Evolutionary conservation across 441 rosid species (phyloP).

Genomic region (Breynia disticha): DNA sequence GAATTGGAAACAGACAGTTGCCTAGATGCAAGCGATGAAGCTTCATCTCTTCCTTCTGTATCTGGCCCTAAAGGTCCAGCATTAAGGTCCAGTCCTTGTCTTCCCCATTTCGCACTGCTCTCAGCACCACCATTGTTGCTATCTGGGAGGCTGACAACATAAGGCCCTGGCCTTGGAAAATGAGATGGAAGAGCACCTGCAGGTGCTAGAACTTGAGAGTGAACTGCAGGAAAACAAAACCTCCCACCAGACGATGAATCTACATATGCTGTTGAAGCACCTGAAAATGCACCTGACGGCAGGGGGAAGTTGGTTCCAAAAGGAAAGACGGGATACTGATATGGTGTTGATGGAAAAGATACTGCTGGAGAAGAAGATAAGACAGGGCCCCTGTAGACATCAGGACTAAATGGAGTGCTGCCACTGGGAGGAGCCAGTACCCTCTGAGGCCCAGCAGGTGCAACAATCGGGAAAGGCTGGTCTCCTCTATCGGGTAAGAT

Average conservation of each 20-base stretch:
- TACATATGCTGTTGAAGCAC: slow-evolving; percentile 24
- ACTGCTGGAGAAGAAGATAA: slow-evolving; percentile 36
- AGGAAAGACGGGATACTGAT: slow-evolving; percentile 33
- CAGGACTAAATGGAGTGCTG: slow-evolving; percentile 22
- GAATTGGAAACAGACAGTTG: slow-evolving; percentile 25
- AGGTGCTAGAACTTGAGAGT: slow-evolving; percentile 28
- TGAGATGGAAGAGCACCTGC: slow-evolving; percentile 25
- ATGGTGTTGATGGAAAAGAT: slow-evolving; percentile 28
- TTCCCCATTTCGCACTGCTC: slow-evolving; percentile 32
- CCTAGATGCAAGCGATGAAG: slow-evolving; percentile 15
- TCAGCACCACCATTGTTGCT: slow-evolving; percentile 10
- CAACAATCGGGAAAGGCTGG: slow-evolving; percentile 51
- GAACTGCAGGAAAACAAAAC: slow-evolving; percentile 29
- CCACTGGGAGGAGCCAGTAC: slow-evolving; percentile 26
- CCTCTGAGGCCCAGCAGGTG: slow-evolving; percentile 37
- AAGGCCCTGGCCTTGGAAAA: slow-evolving; percentile 27
- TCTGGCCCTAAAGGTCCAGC: slow-evolving; percentile 35
- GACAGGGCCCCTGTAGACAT: slow-evolving; percentile 26
- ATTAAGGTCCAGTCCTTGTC: slow-evolving; percentile 34
- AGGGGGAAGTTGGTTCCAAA: slow-evolving; percentile 29
- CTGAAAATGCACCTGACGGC: slow-evolving; percentile 26
- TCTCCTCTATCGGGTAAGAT: slow-evolving; percentile 56
- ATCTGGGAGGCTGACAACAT: slow-evolving; percentile 22
- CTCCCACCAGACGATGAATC: slow-evolving; percentile 32
- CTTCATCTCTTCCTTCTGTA: slow-evolving; percentile 28